Conservation (phyloP, 2,329 filamentous ascomycete genomes). For the Fusarium falciforme region DNA sequence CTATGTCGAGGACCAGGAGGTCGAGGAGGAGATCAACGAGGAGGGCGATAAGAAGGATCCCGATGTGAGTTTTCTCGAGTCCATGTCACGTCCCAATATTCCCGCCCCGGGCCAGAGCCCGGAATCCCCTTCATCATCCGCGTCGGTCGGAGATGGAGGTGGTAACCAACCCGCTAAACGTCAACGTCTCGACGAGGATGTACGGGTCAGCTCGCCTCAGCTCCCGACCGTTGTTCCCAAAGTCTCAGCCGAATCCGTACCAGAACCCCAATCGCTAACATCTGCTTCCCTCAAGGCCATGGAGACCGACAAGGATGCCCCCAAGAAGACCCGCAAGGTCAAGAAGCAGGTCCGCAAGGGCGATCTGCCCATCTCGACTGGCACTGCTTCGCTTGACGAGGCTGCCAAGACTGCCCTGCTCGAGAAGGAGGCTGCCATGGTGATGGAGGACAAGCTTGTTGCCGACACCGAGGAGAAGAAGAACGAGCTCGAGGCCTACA, state of each 20-base stretch:
- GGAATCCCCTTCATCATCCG: constrained; percentile 23
- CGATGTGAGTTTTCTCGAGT: constrained; percentile 70
- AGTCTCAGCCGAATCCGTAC: constrained; percentile 3
- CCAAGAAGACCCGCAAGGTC: constrained; percentile 94
- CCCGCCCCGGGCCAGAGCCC: not conserved
- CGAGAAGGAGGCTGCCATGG: constrained; percentile 91
- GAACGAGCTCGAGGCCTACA: constrained; percentile 98
- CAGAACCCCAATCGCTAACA: constrained; percentile 42
- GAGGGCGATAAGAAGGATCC: constrained; percentile 72
- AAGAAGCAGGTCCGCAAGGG: constrained; percentile 99
- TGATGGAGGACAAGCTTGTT: constrained; percentile 98
- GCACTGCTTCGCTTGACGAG: constrained; percentile 82
- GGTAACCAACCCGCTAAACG: constrained; percentile 30
- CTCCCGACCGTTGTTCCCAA: constrained; percentile 8
- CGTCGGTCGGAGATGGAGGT: constrained; percentile 31
- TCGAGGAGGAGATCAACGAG: constrained; percentile 91
- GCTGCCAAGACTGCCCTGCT: constrained; percentile 72
- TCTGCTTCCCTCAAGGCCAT: constrained; percentile 70
- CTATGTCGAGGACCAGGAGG: constrained; percentile 97
- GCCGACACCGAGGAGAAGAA: constrained; percentile 99
- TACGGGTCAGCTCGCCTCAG: not conserved
- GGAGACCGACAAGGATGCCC: constrained; percentile 81
- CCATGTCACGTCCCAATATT: constrained; percentile 3
- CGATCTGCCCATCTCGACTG: constrained; percentile 87
- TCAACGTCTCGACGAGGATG: constrained; percentile 25